Percentiles rank a stretch among this genome's conserved stretches.
phyloP scores from a whole-genome alignment of 495 filamentous ascomycete genomes.

The Trichocladium antarcticum region DNA sequence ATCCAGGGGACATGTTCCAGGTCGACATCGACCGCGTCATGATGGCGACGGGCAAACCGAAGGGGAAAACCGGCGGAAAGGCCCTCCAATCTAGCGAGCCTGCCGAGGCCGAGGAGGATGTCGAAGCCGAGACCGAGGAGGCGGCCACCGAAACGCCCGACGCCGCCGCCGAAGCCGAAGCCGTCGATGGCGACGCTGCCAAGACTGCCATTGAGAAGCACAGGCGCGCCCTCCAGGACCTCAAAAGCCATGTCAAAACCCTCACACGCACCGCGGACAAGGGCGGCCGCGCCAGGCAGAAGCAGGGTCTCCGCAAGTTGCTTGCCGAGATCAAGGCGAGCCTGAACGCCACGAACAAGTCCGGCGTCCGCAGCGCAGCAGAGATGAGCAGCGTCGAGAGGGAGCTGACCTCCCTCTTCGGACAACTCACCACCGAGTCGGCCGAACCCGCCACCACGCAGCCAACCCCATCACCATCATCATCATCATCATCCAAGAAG shows the following conservation, averaged over 20 bases:
- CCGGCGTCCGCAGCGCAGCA: not conserved
- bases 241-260: constrained; percentile 18
- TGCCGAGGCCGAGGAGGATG: constrained; percentile 14
- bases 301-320: constrained; percentile 28
- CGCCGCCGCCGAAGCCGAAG: constrained; percentile 14
- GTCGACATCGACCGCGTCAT: constrained; percentile 82
- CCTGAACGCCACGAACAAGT: constrained; percentile 16
- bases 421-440: constrained; percentile 8
- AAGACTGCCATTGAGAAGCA: constrained; percentile 19
- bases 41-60: constrained; percentile 69
- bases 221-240: constrained; percentile 17
- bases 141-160: constrained; percentile 17
- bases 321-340: constrained; percentile 21
- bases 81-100: constrained; percentile 9
- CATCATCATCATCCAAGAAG: too few relatives aligned
- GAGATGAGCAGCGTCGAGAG: constrained; percentile 5
- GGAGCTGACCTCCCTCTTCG: constrained; percentile 22
- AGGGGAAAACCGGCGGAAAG: constrained; percentile 24
- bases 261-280: constrained; percentile 13
- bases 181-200: constrained; percentile 20
- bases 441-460: not conserved
- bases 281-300: constrained; percentile 23
- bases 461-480: too few relatives aligned
- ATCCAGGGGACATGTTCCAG: constrained; percentile 95
- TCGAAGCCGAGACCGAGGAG: constrained; percentile 10